Percentiles rank a stretch among this genome's conserved stretches.
Conservation (phyloP, 139 green algal genomes). For the Coelastrella sp. region DNA sequence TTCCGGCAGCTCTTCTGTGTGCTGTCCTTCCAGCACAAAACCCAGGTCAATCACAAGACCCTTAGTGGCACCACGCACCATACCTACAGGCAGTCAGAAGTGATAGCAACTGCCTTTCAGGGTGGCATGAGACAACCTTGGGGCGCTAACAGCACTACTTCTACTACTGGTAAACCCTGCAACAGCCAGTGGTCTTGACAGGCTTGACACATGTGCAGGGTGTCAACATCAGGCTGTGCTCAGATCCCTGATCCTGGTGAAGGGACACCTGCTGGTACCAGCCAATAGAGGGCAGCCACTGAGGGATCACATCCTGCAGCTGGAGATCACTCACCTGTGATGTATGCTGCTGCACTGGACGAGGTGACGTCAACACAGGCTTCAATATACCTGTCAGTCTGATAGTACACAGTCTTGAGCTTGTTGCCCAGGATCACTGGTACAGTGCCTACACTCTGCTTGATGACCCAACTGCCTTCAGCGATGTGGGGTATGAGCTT, state of each 20-base stretch:
- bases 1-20: conserved; percentile 70
- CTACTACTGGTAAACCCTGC: background rate
- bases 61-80: conserved; percentile 69
- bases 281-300: background rate
- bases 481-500: conserved; percentile 79
- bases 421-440: conserved; percentile 75
- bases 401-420: conserved; percentile 70
- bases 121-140: no score
- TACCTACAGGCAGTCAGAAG: conserved; percentile 17
- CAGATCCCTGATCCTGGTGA: background rate
- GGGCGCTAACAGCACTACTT: no score
- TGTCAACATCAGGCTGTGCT: no score
- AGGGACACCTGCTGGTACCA: background rate
- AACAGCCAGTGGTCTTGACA: background rate
- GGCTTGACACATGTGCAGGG: no score
- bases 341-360: conserved; percentile 42
- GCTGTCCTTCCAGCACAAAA: conserved; percentile 68
- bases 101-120: no score
- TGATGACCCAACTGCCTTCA: conserved; percentile 70
- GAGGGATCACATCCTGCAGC: background rate
- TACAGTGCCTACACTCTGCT: conserved; percentile 69
- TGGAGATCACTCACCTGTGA: conserved; percentile 30
- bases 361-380: conserved; percentile 43
- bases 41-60: conserved; percentile 73
- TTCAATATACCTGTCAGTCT: conserved; percentile 54